Conservation (phyloP, 176 grass and related monocot species). For the Juncus effusus region DNA sequence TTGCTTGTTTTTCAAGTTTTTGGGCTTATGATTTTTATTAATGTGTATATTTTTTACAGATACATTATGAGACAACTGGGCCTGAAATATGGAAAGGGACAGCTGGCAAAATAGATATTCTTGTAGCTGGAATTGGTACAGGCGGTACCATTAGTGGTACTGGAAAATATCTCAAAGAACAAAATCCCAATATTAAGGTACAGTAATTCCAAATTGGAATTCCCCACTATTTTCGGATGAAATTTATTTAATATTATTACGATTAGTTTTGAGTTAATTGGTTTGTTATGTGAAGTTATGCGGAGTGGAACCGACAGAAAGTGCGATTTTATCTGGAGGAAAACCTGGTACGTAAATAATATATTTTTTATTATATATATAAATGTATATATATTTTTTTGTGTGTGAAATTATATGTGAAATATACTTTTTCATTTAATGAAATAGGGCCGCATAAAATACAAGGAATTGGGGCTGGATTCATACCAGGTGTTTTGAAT, state of each 20-base stretch:
- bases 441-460: conserved; percentile 53
- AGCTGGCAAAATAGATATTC: conserved; percentile 38
- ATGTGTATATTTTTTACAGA: conserved; percentile 22
- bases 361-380: background rate
- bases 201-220: background rate
- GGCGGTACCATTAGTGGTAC: conserved; percentile 53
- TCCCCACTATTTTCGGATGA: background rate
- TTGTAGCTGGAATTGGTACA: conserved; percentile 48
- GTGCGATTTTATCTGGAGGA: conserved; percentile 53
- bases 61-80: conserved; percentile 57
- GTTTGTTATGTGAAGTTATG: conserved; percentile 30
- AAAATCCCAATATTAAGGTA: conserved; percentile 53
- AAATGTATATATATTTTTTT: background rate
- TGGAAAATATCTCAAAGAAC: conserved; percentile 47
- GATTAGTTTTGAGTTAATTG: background rate
- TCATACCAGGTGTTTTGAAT: conserved; percentile 52
- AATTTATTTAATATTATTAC: background rate
- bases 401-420: background rate
- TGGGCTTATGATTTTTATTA: background rate
- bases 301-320: conserved; percentile 50
- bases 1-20: no score
- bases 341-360: conserved; percentile 30
- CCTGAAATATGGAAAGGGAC: conserved; percentile 56
- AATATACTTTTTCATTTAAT: conserved; percentile 1
- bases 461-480: conserved; percentile 56